Percentiles rank a stretch among this genome's conserved stretches.
These are phyloP conservation scores for Teunomyces tritomae DNA, from an alignment of 805 yeast species.

Conservation along the genomic window DNA sequence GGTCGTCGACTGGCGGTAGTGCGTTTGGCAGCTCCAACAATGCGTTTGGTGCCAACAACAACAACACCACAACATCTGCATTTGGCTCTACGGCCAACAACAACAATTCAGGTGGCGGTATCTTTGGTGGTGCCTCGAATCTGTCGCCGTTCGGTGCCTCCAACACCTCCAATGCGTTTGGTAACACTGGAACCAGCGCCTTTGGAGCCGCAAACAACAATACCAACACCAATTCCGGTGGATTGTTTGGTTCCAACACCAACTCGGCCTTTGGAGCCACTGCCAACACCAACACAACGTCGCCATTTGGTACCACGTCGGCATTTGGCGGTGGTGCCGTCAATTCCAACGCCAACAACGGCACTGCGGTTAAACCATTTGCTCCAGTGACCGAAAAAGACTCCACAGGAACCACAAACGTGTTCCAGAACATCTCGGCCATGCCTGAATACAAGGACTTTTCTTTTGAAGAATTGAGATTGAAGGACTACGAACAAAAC, in stretches of 20 bases:
- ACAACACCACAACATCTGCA: constrained; percentile 19
- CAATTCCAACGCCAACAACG: constrained; percentile 46
- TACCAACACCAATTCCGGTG: constrained; percentile 13
- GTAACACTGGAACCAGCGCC: constrained; percentile 29
- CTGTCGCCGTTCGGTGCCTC: constrained; percentile 6
- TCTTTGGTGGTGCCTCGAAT: constrained; percentile 11
- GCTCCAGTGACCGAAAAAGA: constrained; percentile 73
- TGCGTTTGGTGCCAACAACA: constrained; percentile 23
- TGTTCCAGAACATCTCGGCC: constrained; percentile 71
- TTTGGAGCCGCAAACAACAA: constrained; percentile 28
- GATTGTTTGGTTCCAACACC: constrained; percentile 25
- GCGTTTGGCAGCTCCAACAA: constrained; percentile 14
- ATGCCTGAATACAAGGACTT: constrained; percentile 88
- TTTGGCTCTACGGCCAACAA: constrained; percentile 27
- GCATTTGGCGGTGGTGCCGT: constrained; percentile 23
- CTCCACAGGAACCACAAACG: constrained; percentile 49
- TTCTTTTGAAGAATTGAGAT: constrained; percentile 85
- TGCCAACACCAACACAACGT: constrained; percentile 14
- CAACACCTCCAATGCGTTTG: constrained; percentile 3
- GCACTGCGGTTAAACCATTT: constrained; percentile 73
- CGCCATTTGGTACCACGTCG: constrained; percentile 28
- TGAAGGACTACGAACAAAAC: constrained; percentile 79
- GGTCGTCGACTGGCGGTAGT: constrained; percentile 16
- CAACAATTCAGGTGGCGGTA: constrained; percentile 14
- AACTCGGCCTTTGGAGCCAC: constrained; percentile 13